Percentiles rank a stretch among this genome's conserved stretches.
phyloP scores from a whole-genome alignment of 2,329 filamentous ascomycete genomes.

The Juglanconis juglandina region DNA sequence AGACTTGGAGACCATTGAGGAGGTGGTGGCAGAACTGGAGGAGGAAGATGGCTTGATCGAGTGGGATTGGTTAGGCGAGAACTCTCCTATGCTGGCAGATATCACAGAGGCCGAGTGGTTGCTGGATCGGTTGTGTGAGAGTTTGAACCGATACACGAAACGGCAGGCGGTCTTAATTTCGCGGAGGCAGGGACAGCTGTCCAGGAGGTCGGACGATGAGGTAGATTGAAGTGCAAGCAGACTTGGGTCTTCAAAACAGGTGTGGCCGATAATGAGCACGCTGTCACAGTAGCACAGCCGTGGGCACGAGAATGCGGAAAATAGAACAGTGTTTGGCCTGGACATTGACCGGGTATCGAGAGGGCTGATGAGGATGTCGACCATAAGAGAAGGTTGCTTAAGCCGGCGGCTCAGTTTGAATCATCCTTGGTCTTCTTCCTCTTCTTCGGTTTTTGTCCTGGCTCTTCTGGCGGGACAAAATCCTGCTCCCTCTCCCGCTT shows the following conservation, averaged over 20 bases:
- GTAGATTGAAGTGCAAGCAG: not conserved
- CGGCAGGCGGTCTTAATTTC: not conserved
- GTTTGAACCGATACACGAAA: constrained; percentile 33
- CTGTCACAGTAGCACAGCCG: not conserved
- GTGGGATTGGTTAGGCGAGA: constrained; percentile 72
- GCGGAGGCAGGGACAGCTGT: not conserved
- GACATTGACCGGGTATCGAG: constrained; percentile 17
- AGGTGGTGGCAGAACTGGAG: not conserved
- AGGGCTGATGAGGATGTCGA: constrained; percentile 2
- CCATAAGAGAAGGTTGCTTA: not conserved
- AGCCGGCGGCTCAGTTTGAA: constrained; percentile 13
- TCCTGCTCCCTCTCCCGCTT: constrained; percentile 79
- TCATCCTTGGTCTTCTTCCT: constrained; percentile 53
- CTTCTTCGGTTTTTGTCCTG: constrained; percentile 60
- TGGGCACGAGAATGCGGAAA: not conserved
- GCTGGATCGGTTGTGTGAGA: constrained; percentile 58
- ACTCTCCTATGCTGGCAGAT: constrained; percentile 66
- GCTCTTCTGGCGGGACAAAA: constrained; percentile 83
- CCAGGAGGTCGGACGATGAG: not conserved
- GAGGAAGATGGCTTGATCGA: constrained; percentile 24
- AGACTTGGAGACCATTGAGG: constrained; percentile 35
- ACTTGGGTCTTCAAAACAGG: not conserved
- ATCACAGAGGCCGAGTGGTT: constrained; percentile 72
- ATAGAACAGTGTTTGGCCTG: constrained; percentile 15
- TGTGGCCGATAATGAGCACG: not conserved